Evolutionary conservation across 2,329 filamentous ascomycete genomes (phyloP), one percentile per base, ranked within the genome.

Genomic region (Dactylellina sp.): DNA sequence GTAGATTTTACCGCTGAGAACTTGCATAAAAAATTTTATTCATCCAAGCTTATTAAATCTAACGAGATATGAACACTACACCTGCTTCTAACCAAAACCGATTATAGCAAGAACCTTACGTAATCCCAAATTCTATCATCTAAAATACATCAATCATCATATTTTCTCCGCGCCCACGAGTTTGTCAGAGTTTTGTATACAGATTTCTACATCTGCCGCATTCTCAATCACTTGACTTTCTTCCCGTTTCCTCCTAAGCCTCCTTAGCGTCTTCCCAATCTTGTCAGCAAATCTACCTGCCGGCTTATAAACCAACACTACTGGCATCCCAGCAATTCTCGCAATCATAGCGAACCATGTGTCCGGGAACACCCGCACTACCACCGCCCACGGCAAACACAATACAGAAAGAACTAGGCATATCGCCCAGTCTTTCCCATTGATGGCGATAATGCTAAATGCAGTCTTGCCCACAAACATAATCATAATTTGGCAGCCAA

Each of bases 401-500:
- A 86, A 64, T 0, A 82, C 80, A 0, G 83, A 84, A 2, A 84
- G 75, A 12, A 85, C 78, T 11, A 87, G 40, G 25, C 82, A 86
- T 60, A 86, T 84, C 7, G 82, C 85, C 86, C 86, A 87, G 78
- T 87, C 85, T 1, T 79, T 77, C 0, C 84, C 85, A 56, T 82
- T 82, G 76, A 87, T 81, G 28, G 79, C 78, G 25, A 81, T 82
- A 76, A 87, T 84, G 20, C 83, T 81, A 79, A 88, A 87, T 1
- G 85, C 86, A n/a, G 80, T 79, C 32, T 84, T 84, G 14, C 87
- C 87, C 9, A 88, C 81, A 64, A 86, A 87, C 76, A 88, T 82
- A 75, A 88, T 88, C 56, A 84, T 79, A 59, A 87, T 79, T 75
- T 89, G 87, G 0, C 84, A 82, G 4, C 83, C 86, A 44, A 88